Base-by-base conservation (phyloP, 1,284 basidiomycete genomes). In the Phylloporus sp. region DNA sequence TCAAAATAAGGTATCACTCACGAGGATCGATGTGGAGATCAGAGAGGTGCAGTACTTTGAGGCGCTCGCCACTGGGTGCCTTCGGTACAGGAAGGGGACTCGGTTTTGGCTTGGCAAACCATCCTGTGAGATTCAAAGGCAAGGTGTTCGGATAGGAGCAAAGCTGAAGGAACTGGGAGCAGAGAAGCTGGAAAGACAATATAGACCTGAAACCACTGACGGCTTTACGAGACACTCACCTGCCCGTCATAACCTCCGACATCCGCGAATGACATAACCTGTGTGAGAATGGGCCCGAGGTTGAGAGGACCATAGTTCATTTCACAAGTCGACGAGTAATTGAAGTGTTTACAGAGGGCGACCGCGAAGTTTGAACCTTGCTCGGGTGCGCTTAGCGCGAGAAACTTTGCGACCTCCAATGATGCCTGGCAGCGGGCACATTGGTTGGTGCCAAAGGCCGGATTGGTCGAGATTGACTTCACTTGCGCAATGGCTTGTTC, bases 21-120 rank as follows among this genome's bases (percentile, higher is more conserved):
- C 84, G 81, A 53, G 92, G 87, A 72, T 94, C 93, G 58, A 94
- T 77, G 75, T 94, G 93, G 64, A 92, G 80, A 70, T 94, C 92
- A 1, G 90, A 92, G 20, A 93, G 68, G 71, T 94, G 93, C 53
- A 94, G 76, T 3, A 94, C 87, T 70, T 90, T 92, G 47, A 94
- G 77, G 53, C 86, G 81, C 69, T 88, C 78, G 15, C 89, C 90
- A 52, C 86, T 90, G 18, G 83, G 81, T 70, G 81, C 78, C 73
- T 82, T 87, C 0, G 81, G 79, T 17, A 78, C 64, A 26, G 86
- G 87, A 7, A 89, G 81, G 17, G 90, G 88, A 54, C 82, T 78
- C 0, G 91, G 91, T 71, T 92, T 93, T 5, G 89, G 89, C 70
- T 86, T 88, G 31, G 81, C 77, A 74, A 89, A 89, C 84, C 86